Evolutionary conservation across 768 basidiomycete genomes (phyloP).

Genomic region (Pholiota molesta): DNA sequence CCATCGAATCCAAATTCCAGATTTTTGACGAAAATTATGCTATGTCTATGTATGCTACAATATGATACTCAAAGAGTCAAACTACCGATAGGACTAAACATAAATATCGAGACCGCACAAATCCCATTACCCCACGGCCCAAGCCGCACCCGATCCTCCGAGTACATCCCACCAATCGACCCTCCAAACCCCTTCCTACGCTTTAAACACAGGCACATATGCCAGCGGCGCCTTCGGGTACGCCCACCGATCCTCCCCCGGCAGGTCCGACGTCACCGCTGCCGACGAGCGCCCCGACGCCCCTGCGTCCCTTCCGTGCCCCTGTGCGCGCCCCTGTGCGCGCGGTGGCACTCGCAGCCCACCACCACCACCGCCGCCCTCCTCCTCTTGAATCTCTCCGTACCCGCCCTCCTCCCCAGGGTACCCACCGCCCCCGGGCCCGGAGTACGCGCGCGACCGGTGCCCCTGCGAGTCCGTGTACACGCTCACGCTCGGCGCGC

Average conservation of each 20-base stretch:
- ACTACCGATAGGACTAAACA: no score
- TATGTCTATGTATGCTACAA: no score
- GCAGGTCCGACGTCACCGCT: background rate
- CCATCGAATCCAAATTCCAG: no score
- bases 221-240: constrained; percentile 3
- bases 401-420: background rate
- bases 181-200: background rate
- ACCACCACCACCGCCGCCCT: background rate
- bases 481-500: background rate
- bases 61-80: no score
- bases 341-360: background rate
- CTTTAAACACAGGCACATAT: constrained; percentile 9
- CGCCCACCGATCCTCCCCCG: background rate
- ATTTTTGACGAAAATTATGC: no score
- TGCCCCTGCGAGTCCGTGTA: background rate
- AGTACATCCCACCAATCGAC: no score
- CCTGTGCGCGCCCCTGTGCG: no score
- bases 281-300: constrained; percentile 1
- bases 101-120: no score
- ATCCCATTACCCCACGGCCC: no score
- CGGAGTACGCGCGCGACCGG: background rate
- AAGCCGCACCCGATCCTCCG: no score
- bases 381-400: no score
- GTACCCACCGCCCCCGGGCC: background rate
- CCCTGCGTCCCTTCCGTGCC: background rate